Percentiles rank a stretch among this genome's conserved stretches.
These are phyloP conservation scores for Dispira simplex DNA, from an alignment of 192 early-diverging fungal species.

Conservation along the genomic window DNA sequence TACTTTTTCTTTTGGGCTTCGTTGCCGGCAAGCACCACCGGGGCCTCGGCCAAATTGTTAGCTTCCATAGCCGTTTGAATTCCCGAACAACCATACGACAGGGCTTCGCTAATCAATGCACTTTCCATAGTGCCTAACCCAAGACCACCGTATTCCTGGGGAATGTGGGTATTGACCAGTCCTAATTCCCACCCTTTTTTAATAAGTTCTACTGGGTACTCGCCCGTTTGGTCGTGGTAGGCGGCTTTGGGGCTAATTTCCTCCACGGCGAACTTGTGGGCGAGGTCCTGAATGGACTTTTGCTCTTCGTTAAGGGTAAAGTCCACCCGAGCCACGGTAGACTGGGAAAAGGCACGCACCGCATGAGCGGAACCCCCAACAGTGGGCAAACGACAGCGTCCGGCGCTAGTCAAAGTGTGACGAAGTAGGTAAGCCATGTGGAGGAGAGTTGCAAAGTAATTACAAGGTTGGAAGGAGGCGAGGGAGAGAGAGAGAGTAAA, in stretches of 20 bases:
- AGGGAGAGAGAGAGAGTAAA: background rate
- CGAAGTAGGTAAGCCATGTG: background rate
- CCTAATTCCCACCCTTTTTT: conserved; percentile 89
- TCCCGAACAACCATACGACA: conserved; percentile 86
- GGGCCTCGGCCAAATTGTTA: conserved; percentile 87
- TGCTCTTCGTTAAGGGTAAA: conserved; percentile 75
- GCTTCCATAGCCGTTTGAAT: conserved; percentile 97
- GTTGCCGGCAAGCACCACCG: conserved; percentile 74
- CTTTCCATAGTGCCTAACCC: conserved; percentile 81
- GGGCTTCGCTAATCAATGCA: conserved; percentile 77
- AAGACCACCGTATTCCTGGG: conserved; percentile 67
- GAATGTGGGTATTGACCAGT: conserved; percentile 82
- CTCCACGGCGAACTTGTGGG: conserved; percentile 76
- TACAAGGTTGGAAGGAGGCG: background rate
- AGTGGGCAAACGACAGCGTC: background rate
- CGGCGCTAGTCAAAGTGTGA: background rate
- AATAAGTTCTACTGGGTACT: conserved; percentile 76
- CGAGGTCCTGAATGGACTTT: conserved; percentile 71
- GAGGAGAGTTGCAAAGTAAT: background rate
- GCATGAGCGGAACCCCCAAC: background rate
- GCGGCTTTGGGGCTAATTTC: conserved; percentile 85
- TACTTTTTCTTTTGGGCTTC: conserved; percentile 92
- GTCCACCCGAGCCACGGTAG: conserved; percentile 16
- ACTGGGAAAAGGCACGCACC: conserved; percentile 6
- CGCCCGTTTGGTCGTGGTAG: conserved; percentile 85